Evolutionary conservation across 2,329 filamentous ascomycete species (phyloP).

Genomic region (Lecanicillium sp.): DNA sequence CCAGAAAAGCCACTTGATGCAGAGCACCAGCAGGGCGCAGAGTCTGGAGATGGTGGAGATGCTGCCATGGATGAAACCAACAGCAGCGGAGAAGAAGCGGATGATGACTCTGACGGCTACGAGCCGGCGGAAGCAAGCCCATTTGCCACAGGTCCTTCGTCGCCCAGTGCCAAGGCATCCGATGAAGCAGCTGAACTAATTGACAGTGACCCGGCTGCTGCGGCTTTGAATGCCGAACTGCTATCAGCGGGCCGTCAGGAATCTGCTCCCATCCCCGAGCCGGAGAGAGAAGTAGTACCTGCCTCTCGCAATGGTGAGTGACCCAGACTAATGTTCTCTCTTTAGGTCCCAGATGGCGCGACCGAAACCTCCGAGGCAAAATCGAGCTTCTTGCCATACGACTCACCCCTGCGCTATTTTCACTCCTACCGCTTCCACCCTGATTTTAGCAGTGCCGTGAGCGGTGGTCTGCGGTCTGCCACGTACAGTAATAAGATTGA

Average conservation of each 20-base stretch:
- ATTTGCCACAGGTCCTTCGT: conserved; percentile 15
- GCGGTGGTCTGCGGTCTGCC: conserved; percentile 76
- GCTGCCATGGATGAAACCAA: conserved; percentile 15
- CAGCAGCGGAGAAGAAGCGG: conserved; percentile 16
- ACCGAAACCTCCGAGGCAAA: not conserved
- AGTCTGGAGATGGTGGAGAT: conserved; percentile 12
- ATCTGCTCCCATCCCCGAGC: conserved; percentile 18
- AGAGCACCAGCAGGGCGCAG: not conserved
- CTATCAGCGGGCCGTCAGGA: conserved; percentile 26
- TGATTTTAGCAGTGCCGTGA: conserved; percentile 60
- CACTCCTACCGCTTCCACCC: conserved; percentile 88
- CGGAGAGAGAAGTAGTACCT: conserved; percentile 36
- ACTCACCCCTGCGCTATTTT: conserved; percentile 76
- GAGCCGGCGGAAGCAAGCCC: conserved; percentile 44
- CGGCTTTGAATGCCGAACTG: conserved; percentile 16
- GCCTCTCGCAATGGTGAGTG: conserved; percentile 2
- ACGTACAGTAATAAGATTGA: conserved; percentile 94
- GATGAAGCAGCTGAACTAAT: not conserved
- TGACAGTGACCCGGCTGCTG: conserved; percentile 6
- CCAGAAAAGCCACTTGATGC: not conserved
- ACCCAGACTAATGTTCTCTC: not conserved
- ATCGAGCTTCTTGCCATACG: conserved; percentile 53
- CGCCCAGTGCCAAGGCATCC: not conserved
- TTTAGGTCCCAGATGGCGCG: not conserved
- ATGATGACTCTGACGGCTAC: conserved; percentile 43